A percentile compares a stretch with the other conserved stretches of the same genome.
phyloP scores from a whole-genome alignment of 106 monocot genomes.

The Dioscorea dumetorum region DNA sequence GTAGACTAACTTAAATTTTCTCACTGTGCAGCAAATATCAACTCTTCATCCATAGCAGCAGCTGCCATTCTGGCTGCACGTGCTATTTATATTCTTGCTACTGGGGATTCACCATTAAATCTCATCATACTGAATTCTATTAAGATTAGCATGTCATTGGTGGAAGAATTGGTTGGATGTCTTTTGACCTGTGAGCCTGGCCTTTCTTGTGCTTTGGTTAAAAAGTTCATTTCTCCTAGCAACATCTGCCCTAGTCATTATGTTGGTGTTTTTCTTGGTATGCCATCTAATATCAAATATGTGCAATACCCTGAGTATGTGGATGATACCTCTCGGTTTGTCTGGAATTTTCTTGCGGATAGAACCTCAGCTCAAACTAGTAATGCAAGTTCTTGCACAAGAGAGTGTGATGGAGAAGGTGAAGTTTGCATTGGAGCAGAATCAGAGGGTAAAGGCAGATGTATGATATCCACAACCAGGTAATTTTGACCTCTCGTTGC shows the following conservation, averaged over 20 bases:
- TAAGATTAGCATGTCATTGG: constrained; percentile 64
- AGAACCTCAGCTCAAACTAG: constrained; percentile 40
- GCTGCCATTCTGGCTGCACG: constrained; percentile 78
- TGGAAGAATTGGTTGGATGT: constrained; percentile 77
- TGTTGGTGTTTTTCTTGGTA: constrained; percentile 81
- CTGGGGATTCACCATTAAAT: constrained; percentile 22
- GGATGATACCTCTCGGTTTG: constrained; percentile 84
- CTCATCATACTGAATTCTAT: constrained; percentile 53
- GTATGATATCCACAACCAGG: constrained; percentile 81
- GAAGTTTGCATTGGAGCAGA: constrained; percentile 69
- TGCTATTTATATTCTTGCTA: constrained; percentile 76
- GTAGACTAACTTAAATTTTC: background rate
- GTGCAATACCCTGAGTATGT: constrained; percentile 38
- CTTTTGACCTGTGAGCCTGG: constrained; percentile 77
- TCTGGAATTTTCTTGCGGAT: constrained; percentile 94
- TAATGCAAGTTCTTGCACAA: constrained; percentile 36
- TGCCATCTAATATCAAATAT: constrained; percentile 35
- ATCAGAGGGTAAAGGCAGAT: constrained; percentile 56
- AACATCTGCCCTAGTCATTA: constrained; percentile 78
- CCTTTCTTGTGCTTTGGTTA: constrained; percentile 70
- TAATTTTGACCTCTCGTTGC: constrained; percentile 10
- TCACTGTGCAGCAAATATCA: constrained; percentile 65
- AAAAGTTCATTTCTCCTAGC: constrained; percentile 51
- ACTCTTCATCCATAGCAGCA: constrained; percentile 73
- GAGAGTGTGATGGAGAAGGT: constrained; percentile 38